Conservation (phyloP, 148 eudicot species). For the Heliamphora exappendiculata region DNA sequence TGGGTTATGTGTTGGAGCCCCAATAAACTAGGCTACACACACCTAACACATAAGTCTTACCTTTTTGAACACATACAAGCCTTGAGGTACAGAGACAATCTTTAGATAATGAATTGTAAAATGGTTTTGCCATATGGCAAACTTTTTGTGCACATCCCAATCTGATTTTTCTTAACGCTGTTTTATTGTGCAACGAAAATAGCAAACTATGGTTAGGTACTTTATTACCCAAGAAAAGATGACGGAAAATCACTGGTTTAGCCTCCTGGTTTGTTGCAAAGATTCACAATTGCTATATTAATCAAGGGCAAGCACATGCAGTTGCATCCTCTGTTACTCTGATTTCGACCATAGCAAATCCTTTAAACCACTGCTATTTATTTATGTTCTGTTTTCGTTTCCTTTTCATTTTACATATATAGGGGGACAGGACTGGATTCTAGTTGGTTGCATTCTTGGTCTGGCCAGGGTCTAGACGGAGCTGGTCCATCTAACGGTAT, state of each 20-base stretch:
- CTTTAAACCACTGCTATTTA: not conserved
- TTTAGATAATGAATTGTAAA: not conserved
- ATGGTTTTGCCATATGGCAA: not conserved
- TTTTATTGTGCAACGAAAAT: not conserved
- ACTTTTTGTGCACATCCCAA: not conserved
- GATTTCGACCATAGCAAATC: not conserved
- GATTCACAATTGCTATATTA: not conserved
- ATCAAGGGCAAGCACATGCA: not conserved
- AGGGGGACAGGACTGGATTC: slow-evolving; percentile 66
- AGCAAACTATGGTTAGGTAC: not conserved
- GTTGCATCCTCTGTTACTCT: not conserved
- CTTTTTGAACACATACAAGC: not conserved
- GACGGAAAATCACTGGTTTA: not conserved
- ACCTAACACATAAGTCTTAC: not conserved
- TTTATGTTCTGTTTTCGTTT: not conserved
- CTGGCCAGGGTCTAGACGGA: slow-evolving; percentile 66
- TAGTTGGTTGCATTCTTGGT: slow-evolving; percentile 65
- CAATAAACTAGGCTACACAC: too few relatives aligned
- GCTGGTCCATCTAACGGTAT: slow-evolving; percentile 77
- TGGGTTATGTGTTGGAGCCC: too few relatives aligned
- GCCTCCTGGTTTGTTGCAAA: not conserved
- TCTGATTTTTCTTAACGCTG: not conserved
- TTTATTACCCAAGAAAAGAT: not conserved
- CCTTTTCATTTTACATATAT: slow-evolving; percentile 4
- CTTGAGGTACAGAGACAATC: not conserved